These are phyloP conservation scores for Dalbergia cultrata DNA, from an alignment of 306 rosid species.

Conservation along the genomic window DNA sequence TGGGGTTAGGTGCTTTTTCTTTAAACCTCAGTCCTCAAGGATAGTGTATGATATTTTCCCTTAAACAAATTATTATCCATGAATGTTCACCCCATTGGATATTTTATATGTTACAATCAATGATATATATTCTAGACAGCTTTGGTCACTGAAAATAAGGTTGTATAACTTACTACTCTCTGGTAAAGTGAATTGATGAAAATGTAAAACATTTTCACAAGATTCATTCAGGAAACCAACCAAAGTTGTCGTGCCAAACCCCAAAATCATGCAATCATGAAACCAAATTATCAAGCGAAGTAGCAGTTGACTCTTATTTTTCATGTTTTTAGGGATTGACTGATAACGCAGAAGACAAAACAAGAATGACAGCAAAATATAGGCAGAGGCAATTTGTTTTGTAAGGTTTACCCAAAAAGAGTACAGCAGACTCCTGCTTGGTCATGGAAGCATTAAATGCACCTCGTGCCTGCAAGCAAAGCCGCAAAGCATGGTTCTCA, in stretches of 20 bases:
- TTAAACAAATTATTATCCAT: neutral
- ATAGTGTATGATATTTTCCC: too few relatives aligned
- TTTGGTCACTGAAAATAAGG: conserved; percentile 19
- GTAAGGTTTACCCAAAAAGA: conserved; percentile 84
- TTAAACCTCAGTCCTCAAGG: too few relatives aligned
- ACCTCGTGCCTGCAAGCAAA: conserved; percentile 70
- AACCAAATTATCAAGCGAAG: conserved; percentile 3
- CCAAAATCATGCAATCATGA: conserved; percentile 22
- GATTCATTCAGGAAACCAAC: conserved; percentile 11
- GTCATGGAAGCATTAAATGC: conserved; percentile 71
- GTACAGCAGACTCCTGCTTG: conserved; percentile 99
- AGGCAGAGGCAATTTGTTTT: conserved; percentile 15
- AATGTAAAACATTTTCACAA: conserved; percentile 22
- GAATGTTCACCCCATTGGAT: neutral
- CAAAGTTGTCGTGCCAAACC: neutral
- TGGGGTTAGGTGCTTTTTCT: too few relatives aligned
- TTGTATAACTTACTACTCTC: neutral
- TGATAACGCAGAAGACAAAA: conserved; percentile 11
- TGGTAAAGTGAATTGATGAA: neutral
- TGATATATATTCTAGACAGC: neutral
- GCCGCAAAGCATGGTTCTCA: conserved; percentile 84
- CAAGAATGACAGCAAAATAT: neutral
- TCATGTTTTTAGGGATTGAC: neutral
- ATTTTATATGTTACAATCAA: conserved; percentile 7
- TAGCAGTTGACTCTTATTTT: neutral